Evolutionary conservation across 1,284 basidiomycete species (phyloP), one percentile per base, ranked within the genome.

Genomic region (Austroboletus novae-zelandiae): DNA sequence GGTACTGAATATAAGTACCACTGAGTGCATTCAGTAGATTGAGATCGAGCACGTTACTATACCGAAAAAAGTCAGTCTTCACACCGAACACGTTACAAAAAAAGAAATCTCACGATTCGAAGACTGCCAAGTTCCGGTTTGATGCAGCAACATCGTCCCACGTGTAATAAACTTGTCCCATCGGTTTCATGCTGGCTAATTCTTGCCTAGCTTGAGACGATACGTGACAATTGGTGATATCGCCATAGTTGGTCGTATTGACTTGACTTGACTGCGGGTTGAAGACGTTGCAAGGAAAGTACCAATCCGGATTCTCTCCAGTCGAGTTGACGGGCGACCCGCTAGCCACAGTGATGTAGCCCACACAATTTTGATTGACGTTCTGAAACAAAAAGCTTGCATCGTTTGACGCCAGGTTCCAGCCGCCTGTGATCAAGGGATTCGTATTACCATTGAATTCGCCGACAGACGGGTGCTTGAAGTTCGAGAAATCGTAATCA

Each of bases 381-480:
- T 84, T 90, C 73, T 99, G 96, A 75, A 99, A 99, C 65, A 99
- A 69, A 73, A 99, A 95, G 39, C 88, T 92, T 17, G 89, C 86
- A 61, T 98, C 97, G 67, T 88, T 90, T 34, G 91, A 89, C 7
- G 84, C 88, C 0, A 91, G 80, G 57, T 81, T 77, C 83, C 86
- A 98, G 4, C 76, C 73, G 45, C 88, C 86, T 34, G 80, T 79
- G 61, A 90, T 87, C 10, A 98, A 75, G 9, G 95, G 95, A 70
- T 94, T 97, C 9, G 83, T 79, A 20, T 74, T 68, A 43, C 92
- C 93, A 62, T 89, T 83, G 71, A 94, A 95, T 1, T 68, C 67
- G 9, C 78, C 80, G 2, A 80, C 84, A 9, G 74, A 71, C 11
- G 94, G 92, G 66, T 98, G 94, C 36, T 82, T 73, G 75, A 94